Percentiles rank a stretch among this genome's conserved stretches.
Conservation (phyloP, 2,329 filamentous ascomycete species). For the Talaromyces sp. region DNA sequence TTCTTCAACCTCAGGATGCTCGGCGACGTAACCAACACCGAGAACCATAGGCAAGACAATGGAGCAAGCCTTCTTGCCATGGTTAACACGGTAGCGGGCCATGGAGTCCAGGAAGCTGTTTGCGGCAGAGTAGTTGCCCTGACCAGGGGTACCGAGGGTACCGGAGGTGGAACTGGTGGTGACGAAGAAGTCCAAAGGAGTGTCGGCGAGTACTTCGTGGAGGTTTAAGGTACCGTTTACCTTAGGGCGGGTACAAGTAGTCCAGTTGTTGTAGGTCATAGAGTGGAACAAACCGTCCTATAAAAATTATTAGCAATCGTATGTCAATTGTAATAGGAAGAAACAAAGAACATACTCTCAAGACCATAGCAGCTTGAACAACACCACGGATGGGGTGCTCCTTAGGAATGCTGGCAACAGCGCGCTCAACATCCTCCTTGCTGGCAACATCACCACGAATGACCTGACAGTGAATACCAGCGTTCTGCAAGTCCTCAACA, state of each 20-base stretch:
- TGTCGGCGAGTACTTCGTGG: conserved; percentile 2
- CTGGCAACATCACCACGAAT: conserved; percentile 34
- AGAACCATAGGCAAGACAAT: conserved; percentile 30
- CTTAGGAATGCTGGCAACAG: conserved; percentile 15
- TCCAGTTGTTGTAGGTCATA: conserved; percentile 8
- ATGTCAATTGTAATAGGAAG: background rate
- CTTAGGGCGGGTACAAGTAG: conserved; percentile 6
- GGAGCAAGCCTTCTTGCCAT: conserved; percentile 26
- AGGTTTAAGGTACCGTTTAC: conserved; percentile 9
- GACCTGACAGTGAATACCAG: conserved; percentile 22
- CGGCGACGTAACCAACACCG: conserved; percentile 27
- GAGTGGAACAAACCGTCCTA: background rate
- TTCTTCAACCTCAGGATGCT: conserved; percentile 20
- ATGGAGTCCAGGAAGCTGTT: conserved; percentile 36
- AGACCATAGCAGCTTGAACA: conserved; percentile 29
- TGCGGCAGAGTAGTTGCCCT: conserved; percentile 43
- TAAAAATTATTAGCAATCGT: background rate
- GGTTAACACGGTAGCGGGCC: conserved; percentile 26
- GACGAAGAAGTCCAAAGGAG: conserved; percentile 39
- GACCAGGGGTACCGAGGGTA: conserved; percentile 44
- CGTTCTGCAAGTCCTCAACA: conserved; percentile 20
- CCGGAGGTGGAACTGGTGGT: conserved; percentile 40
- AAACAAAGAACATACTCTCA: conserved; percentile 20
- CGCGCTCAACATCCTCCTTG: conserved; percentile 28
- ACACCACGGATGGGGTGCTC: conserved; percentile 26